A percentile compares a stretch with the other conserved stretches of the same genome.
Evolutionary conservation across 495 filamentous ascomycete species (phyloP).

Genomic region (Penicillium nucicola): DNA sequence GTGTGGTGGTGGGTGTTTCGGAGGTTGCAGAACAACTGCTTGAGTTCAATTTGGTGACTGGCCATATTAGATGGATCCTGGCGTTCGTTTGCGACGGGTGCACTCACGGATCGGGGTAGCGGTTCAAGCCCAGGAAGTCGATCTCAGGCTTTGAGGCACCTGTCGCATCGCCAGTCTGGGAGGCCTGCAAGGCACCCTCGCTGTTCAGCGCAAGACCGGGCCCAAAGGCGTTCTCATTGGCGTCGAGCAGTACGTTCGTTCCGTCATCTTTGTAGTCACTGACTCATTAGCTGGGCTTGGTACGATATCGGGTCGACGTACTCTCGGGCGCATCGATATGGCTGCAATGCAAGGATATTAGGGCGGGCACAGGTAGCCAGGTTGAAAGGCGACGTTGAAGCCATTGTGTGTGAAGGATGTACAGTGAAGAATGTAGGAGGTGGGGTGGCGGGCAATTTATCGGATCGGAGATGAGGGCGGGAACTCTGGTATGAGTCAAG

Average conservation of each 20-base stretch:
- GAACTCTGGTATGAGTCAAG: constrained; percentile 14
- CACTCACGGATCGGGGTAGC: constrained; percentile 88
- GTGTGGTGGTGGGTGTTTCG: constrained; percentile 86
- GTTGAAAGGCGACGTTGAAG: constrained; percentile 58
- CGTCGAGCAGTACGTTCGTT: constrained; percentile 92
- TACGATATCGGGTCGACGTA: constrained; percentile 39
- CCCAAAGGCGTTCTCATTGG: constrained; percentile 96
- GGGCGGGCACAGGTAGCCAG: constrained; percentile 75
- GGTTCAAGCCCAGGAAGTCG: constrained; percentile 76
- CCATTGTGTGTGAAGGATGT: constrained; percentile 30
- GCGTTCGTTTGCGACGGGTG: neutral
- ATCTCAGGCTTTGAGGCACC: constrained; percentile 45
- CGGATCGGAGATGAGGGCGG: constrained; percentile 17
- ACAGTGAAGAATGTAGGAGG: constrained; percentile 2
- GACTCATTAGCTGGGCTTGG: constrained; percentile 33
- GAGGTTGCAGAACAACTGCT: constrained; percentile 80
- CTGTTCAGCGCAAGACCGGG: constrained; percentile 57
- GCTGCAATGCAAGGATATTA: constrained; percentile 79
- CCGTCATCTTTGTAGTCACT: constrained; percentile 99
- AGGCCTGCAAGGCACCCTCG: constrained; percentile 43
- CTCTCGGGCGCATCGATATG: constrained; percentile 84
- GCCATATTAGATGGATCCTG: neutral
- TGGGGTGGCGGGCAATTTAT: constrained; percentile 24
- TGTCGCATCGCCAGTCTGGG: constrained; percentile 32
- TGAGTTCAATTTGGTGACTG: constrained; percentile 81